Base-by-base conservation (phyloP, 768 basidiomycete species). In the Holtermannia corniformis region DNA sequence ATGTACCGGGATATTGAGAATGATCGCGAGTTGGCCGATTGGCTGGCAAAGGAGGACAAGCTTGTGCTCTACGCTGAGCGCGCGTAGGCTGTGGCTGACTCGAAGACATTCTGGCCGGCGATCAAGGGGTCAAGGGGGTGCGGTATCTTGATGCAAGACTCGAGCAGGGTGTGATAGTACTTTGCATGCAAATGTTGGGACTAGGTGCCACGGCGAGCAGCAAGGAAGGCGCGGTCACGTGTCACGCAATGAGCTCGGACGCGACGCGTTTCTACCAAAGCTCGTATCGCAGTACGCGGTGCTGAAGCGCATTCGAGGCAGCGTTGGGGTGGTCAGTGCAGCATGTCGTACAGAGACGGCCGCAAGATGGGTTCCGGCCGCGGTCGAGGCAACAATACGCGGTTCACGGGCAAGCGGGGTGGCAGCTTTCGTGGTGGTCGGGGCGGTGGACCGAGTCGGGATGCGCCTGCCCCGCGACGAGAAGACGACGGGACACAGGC, bases 401-500 rank as follows among this genome's bases (percentile, higher is more conserved):
- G 69, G 20, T 73, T 62, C 56, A 67, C 65, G 3, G 67, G 65
- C 23, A 62, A 61, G 45, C 55, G 58, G 25, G 45, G 55, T 3
- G 57, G 60, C 24, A 51, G 51, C 41, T 76, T 79, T 27, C 77
- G 82, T 24, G 75, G 82, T 27, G 78, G 78, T 26, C 73, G 75
- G 26, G 69, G 79, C 56, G 79, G 80, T 25, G 72, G 78, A 52
- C 74, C 72, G 22, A 64, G 74, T 14, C 71, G 74, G 20, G 63
- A 62, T 54, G 50, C 49, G 21, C 81, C 81, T 27, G 78, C 75
- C 19, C 81, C 81, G 4, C 78, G 79, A 66, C 79, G 87, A 57
- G 88, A 88, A 68, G 90, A 93, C 56, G 92, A 96, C 62, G 92
- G 89, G 13, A 88, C 87, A 1, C 83, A 84, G 48, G 79, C 85